Conservation (phyloP, 495 filamentous ascomycete species). For the Penicillium subrubescens region DNA sequence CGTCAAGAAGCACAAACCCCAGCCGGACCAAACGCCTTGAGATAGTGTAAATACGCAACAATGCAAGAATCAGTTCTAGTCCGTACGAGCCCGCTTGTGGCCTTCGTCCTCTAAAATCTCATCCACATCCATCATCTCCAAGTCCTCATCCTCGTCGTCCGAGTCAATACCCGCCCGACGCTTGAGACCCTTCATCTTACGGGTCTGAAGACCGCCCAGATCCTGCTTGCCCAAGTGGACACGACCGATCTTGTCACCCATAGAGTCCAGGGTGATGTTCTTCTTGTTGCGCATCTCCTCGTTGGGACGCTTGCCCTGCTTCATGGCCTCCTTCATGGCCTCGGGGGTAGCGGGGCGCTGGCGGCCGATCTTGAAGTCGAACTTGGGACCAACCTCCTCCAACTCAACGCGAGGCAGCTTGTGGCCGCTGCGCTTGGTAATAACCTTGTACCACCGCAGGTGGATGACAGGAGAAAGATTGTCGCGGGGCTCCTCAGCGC, state of each 20-base stretch:
- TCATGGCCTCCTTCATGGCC: constrained; percentile 86
- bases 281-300: constrained; percentile 74
- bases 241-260: constrained; percentile 94
- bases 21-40: constrained; percentile 36
- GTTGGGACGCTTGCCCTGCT: constrained; percentile 70
- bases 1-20: constrained; percentile 30
- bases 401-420: constrained; percentile 87
- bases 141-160: constrained; percentile 35
- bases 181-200: constrained; percentile 99
- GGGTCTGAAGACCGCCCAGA: constrained; percentile 81
- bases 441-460: constrained; percentile 80
- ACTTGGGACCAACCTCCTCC: constrained; percentile 92
- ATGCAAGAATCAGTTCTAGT: constrained; percentile 35
- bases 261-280: constrained; percentile 86
- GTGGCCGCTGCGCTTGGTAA: constrained; percentile 83
- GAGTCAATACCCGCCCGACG: constrained; percentile 61
- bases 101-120: constrained; percentile 44
- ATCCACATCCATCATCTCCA: constrained; percentile 47
- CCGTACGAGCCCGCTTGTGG: constrained; percentile 40
- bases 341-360: constrained; percentile 73
- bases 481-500: constrained; percentile 72
- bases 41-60: constrained; percentile 26
- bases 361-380: constrained; percentile 89
- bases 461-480: constrained; percentile 69
- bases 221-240: constrained; percentile 94